Evolutionary conservation across 768 basidiomycete species (phyloP).

Genomic region (Amanita pseudoporphyria): DNA sequence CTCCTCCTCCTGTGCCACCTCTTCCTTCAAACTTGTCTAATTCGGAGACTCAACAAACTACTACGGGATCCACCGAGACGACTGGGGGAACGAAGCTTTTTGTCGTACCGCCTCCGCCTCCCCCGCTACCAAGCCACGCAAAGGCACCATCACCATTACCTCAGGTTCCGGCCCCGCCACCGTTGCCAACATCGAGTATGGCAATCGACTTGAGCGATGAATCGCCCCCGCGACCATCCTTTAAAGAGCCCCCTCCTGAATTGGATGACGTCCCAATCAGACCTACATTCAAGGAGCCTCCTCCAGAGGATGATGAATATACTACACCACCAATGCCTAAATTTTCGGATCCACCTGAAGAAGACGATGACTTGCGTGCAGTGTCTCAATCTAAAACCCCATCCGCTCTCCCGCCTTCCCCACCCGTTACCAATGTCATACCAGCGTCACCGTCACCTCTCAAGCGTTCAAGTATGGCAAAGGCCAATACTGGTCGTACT

Average conservation of each 20-base stretch:
- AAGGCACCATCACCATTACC: conserved; percentile 13
- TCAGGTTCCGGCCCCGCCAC: conserved; percentile 21
- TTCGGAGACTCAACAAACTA: background rate
- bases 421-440: conserved; percentile 32
- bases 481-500: conserved; percentile 1
- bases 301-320: conserved; percentile 45
- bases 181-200: conserved; percentile 12
- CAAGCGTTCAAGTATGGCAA: conserved; percentile 24
- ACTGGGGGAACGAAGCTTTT: conserved; percentile 6
- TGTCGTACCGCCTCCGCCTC: conserved; percentile 21
- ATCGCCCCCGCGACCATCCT: conserved; percentile 24
- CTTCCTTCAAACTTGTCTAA: conserved; percentile 15
- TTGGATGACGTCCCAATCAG: conserved; percentile 24
- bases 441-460: conserved; percentile 49
- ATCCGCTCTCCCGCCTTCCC: conserved; percentile 22
- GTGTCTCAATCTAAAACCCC: conserved; percentile 22
- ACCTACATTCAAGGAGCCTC: conserved; percentile 55
- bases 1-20: conserved; percentile 21
- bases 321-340: conserved; percentile 23
- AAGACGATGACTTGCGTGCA: conserved; percentile 27
- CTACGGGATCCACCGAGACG: background rate
- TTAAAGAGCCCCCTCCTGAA: conserved; percentile 58
- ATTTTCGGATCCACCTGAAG: conserved; percentile 55
- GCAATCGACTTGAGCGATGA: conserved; percentile 23
- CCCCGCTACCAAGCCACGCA: conserved; percentile 11